Conservation (phyloP, 257 asterid species). For the Lithospermum erythrorhizon region DNA sequence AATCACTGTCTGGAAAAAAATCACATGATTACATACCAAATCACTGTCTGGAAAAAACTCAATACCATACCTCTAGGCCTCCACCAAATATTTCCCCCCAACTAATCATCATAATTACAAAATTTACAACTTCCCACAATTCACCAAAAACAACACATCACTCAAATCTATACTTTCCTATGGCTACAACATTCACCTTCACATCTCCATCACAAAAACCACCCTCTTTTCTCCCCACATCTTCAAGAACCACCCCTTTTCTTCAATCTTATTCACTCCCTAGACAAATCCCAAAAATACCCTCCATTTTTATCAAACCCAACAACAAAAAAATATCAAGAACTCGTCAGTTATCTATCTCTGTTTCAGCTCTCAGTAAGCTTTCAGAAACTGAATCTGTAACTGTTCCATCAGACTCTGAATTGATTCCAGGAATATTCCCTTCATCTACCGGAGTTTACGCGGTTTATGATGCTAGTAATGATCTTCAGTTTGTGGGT, state of each 20-base stretch:
- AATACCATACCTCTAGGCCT: too few relatives aligned
- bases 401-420: slow-evolving; percentile 35
- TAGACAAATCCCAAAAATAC: slow-evolving; percentile 24
- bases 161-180: not conserved
- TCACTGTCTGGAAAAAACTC: too few relatives aligned
- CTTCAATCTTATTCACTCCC: slow-evolving; percentile 27
- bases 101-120: too few relatives aligned
- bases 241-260: slow-evolving; percentile 27
- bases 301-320: slow-evolving; percentile 24
- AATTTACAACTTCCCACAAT: too few relatives aligned
- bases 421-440: slow-evolving; percentile 25
- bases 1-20: too few relatives aligned
- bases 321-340: slow-evolving; percentile 9
- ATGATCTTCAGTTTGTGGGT: slow-evolving; percentile 79
- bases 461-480: slow-evolving; percentile 50
- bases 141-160: too few relatives aligned
- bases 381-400: slow-evolving; percentile 50
- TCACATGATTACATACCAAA: too few relatives aligned
- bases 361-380: slow-evolving; percentile 62
- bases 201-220: slow-evolving; percentile 20
- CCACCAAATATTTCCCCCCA: too few relatives aligned
- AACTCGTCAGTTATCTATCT: slow-evolving; percentile 23
- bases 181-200: slow-evolving; percentile 12
- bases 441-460: slow-evolving; percentile 78
- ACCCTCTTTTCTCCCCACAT: slow-evolving; percentile 13